Conservation (phyloP, 495 filamentous ascomycete species). For the Neurospora cerealis region DNA sequence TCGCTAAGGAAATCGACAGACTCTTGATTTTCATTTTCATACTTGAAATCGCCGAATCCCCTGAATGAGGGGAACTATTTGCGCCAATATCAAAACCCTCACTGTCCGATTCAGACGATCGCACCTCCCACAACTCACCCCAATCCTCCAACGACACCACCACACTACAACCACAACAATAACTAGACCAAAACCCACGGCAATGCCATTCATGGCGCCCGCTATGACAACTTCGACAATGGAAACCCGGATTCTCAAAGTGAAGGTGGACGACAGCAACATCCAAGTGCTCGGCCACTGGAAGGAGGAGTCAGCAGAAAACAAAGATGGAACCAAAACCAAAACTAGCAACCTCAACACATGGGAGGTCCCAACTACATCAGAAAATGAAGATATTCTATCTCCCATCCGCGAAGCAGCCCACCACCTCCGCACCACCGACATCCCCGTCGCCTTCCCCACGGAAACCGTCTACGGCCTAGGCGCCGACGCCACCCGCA, state of each 20-base stretch:
- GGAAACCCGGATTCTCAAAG: constrained; percentile 25
- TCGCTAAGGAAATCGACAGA: background rate
- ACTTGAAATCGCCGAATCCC: background rate
- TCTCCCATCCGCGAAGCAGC: constrained; percentile 44
- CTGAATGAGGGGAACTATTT: background rate
- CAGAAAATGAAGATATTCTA: background rate
- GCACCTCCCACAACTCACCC: background rate
- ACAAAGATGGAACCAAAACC: background rate
- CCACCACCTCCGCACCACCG: constrained; percentile 46
- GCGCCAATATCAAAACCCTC: background rate
- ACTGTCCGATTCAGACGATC: background rate
- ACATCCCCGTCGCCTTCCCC: constrained; percentile 83
- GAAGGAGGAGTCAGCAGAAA: background rate
- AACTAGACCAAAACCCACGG: background rate
- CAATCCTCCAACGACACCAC: background rate
- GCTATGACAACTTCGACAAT: constrained; percentile 10
- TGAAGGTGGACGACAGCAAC: constrained; percentile 9
- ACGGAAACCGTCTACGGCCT: constrained; percentile 98
- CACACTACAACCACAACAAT: background rate
- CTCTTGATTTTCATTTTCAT: background rate
- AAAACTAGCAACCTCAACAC: background rate
- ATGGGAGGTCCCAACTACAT: constrained; percentile 12
- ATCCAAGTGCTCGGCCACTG: constrained; percentile 16
- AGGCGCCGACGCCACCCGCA: constrained; percentile 82
- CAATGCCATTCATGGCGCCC: background rate